Evolutionary conservation across 257 asterid species (phyloP), one percentile per base, ranked within the genome.

Genomic region (Nicotiana benthamiana): DNA sequence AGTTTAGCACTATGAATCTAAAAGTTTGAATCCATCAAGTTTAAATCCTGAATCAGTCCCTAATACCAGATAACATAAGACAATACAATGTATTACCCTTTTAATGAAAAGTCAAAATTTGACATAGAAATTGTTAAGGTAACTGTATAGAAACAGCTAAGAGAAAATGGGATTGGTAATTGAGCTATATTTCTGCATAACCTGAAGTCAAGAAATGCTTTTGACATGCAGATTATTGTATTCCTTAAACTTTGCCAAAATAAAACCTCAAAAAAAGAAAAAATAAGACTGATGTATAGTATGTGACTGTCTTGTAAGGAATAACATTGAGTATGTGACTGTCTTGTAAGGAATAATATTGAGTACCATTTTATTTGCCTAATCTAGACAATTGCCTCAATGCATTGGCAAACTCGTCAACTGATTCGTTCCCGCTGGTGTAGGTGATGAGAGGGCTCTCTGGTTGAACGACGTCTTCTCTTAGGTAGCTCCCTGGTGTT

Each of bases 381-480:
- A 86, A 86, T 82, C 85, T 89, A 57, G 91, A 89, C 81, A 91
- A 83, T 51, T 89, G 85, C 81, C 84, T 91, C 12, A 94, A 60
- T 24, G 90, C 85, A 68, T 83, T 86, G 1, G 87, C 89, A 46
- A 94, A 88, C 74, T 87, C 90, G 43, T 91, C 92, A 0, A 92
- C 86, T 77, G 83, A 85, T 15, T 88, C 93, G 12, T 76, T 83
- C 72, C 81, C 89, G 5, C 80, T 83, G 5, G 84, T 48, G 63
- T 82, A 85, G 75, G 91, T 85, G 32, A 94, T 65, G 24, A 85
- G 82, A 0, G 93, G 95, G 84, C 92, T 91, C 43, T 91, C 95
- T 30, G 74, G 77, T 1, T 97, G 98, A 57, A 92, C 94, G 12
- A 91, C 82, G 40, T 94, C 98, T 2, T 94, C 98, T 83, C 90